Conservation (phyloP, 805 yeast genomes). For the Wickerhamomyces ciferrii region DNA sequence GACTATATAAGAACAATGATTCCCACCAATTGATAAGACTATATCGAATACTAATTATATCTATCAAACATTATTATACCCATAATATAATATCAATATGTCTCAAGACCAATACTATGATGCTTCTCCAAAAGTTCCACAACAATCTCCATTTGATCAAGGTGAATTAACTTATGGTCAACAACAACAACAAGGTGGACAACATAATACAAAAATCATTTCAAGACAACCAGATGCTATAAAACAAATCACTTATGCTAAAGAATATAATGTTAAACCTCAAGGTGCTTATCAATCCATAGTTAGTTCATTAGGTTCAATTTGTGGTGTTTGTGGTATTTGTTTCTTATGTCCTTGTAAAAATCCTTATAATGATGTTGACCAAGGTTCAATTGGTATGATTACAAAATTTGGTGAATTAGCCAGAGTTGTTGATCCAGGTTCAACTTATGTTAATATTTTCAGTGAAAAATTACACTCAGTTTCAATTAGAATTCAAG, state of each 20-base stretch:
- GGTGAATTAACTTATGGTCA: neutral
- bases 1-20: too few species aligned
- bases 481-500: conserved; percentile 52
- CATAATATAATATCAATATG: too few species aligned
- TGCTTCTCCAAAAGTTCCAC: neutral
- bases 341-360: conserved; percentile 46
- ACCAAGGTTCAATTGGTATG: conserved; percentile 67
- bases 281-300: conserved; percentile 36
- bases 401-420: conserved; percentile 64
- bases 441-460: conserved; percentile 59
- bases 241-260: conserved; percentile 27
- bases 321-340: conserved; percentile 5
- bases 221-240: conserved; percentile 4
- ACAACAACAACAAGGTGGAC: neutral
- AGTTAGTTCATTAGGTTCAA: conserved; percentile 34
- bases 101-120: neutral
- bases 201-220: neutral
- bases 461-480: conserved; percentile 48
- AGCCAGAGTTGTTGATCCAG: conserved; percentile 63
- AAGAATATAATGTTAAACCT: conserved; percentile 32
- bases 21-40: too few species aligned
- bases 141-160: neutral
- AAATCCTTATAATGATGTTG: conserved; percentile 55
- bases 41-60: too few species aligned
- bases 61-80: too few species aligned